Percentiles rank a stretch among this genome's conserved stretches.
Evolutionary conservation across 768 basidiomycete genomes (phyloP).

Genomic region (Leccinellum rugosiceps): DNA sequence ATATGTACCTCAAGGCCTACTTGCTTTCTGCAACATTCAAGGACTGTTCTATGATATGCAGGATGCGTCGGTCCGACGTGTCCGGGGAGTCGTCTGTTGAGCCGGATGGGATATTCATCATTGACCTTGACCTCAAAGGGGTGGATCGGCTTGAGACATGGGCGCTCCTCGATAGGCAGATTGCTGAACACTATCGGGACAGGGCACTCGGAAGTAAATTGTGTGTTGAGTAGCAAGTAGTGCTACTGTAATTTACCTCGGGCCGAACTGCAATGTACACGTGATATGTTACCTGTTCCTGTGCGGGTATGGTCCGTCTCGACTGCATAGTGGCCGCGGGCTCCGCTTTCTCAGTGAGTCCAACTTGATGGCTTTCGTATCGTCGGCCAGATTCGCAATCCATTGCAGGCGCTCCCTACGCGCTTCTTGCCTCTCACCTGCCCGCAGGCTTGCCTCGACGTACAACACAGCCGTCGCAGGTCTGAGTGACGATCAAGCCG

Average conservation of each 20-base stretch:
- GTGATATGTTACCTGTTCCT: not conserved
- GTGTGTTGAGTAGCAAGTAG: slow-evolving; percentile 24
- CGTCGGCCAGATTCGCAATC: slow-evolving; percentile 9
- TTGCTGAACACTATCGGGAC: slow-evolving; percentile 46
- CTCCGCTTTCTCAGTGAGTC: not conserved
- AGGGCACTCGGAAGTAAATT: slow-evolving; percentile 5
- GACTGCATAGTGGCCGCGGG: too few species aligned
- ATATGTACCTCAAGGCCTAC: slow-evolving; percentile 69
- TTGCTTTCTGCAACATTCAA: slow-evolving; percentile 93
- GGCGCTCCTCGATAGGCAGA: slow-evolving; percentile 68
- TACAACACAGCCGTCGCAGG: slow-evolving; percentile 76
- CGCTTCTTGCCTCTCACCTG: not conserved
- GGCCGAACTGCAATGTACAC: too few species aligned
- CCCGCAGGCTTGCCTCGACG: slow-evolving; percentile 39
- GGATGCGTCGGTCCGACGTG: slow-evolving; percentile 16
- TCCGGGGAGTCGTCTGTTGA: slow-evolving; percentile 27
- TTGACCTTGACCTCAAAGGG: slow-evolving; percentile 86
- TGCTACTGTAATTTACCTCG: too few species aligned
- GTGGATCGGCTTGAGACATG: slow-evolving; percentile 63
- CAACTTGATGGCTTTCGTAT: slow-evolving; percentile 12
- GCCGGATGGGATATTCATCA: slow-evolving; percentile 53
- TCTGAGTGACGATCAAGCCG: slow-evolving; percentile 73
- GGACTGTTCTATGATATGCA: slow-evolving; percentile 81
- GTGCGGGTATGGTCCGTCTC: slow-evolving; percentile 15
- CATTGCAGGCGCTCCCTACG: slow-evolving; percentile 4